These are phyloP conservation scores for Cadophora gregata DNA, from an alignment of 2,329 filamentous ascomycete species.

Conservation along the genomic window DNA sequence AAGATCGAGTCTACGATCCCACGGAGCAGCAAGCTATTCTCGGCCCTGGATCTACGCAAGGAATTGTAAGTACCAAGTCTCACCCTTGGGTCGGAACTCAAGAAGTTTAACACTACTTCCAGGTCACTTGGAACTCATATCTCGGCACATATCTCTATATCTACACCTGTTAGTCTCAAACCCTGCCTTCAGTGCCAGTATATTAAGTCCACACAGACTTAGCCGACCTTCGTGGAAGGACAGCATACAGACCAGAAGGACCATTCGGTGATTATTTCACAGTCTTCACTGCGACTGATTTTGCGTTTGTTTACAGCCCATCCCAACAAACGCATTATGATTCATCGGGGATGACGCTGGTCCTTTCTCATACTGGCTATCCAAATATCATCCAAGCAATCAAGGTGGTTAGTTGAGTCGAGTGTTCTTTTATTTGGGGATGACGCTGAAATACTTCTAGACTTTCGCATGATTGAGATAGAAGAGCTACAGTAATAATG, in stretches of 20 bases:
- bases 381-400: conserved; percentile 17
- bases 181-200: neutral
- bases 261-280: conserved; percentile 17
- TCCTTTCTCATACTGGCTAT: conserved; percentile 18
- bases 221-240: neutral
- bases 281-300: conserved; percentile 1
- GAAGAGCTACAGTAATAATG: neutral
- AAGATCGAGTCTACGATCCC: conserved; percentile 12
- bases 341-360: conserved; percentile 19
- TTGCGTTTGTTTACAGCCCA: conserved; percentile 19
- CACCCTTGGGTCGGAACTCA: no score
- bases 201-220: neutral
- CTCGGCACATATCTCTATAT: conserved; percentile 19
- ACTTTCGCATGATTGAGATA: neutral
- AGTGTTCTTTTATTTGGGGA: neutral
- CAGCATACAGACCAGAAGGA: conserved; percentile 17
- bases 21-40: conserved; percentile 17
- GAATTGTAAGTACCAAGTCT: neutral
- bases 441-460: neutral
- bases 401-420: conserved; percentile 8
- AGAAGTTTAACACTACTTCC: no score
- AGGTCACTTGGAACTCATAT: conserved; percentile 22
- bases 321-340: conserved; percentile 17
- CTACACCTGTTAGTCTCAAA: conserved; percentile 15
- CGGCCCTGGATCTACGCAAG: conserved; percentile 13